Conservation (phyloP, 345 rosid genomes). For the Lumnitzera littorea region DNA sequence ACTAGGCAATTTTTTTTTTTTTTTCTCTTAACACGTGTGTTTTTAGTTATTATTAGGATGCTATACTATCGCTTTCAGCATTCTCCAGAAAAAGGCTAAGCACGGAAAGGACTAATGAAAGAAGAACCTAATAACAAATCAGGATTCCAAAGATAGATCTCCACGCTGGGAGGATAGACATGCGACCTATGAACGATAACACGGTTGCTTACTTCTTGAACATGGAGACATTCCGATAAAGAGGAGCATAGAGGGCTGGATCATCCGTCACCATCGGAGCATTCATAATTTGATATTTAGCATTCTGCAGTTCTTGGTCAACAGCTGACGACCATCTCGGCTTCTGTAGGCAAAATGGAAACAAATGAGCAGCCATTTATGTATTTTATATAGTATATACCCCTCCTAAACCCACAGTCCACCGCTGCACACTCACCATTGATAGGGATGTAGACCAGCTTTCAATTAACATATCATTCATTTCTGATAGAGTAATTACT, state of each 20-base stretch:
- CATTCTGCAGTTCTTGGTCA: constrained; percentile 46
- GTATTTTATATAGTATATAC: neutral
- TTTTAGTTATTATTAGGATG: too few species aligned
- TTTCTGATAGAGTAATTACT: constrained; percentile 54
- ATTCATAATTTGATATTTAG: constrained; percentile 61
- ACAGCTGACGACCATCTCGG: constrained; percentile 50
- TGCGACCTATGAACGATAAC: neutral
- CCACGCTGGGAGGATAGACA: neutral
- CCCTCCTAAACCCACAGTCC: constrained; percentile 2
- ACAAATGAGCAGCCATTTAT: neutral
- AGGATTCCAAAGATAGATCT: neutral
- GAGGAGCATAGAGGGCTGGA: constrained; percentile 50
- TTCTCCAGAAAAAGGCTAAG: too few species aligned
- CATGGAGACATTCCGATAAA: constrained; percentile 65
- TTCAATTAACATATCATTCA: constrained; percentile 54
- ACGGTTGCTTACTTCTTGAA: constrained; percentile 51
- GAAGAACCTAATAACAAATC: too few species aligned
- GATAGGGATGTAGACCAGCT: constrained; percentile 40
- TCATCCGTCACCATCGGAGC: constrained; percentile 43
- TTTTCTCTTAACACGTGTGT: too few species aligned
- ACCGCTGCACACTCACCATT: constrained; percentile 30
- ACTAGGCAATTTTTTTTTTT: too few species aligned
- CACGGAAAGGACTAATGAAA: too few species aligned
- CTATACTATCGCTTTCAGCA: too few species aligned
- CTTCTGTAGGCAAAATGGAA: constrained; percentile 33